Percentiles rank a stretch among this genome's conserved stretches.
Evolutionary conservation across 23 red algal genomes (phyloP).

Genomic region (Gracilariopsis chorda): DNA sequence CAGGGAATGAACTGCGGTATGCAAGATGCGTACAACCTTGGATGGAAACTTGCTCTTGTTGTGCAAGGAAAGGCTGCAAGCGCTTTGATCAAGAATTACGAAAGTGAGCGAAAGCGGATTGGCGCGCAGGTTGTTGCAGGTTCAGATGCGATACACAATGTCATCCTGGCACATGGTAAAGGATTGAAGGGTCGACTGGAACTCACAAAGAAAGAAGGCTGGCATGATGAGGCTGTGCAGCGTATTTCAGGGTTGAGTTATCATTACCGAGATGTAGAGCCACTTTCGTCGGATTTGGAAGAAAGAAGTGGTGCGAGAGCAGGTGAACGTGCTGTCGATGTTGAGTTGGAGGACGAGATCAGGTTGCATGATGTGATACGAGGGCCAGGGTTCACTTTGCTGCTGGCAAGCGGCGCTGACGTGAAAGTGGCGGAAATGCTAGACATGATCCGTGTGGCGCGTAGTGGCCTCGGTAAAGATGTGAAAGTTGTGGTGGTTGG

Average conservation of each 20-base stretch:
- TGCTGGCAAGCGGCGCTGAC: neutral
- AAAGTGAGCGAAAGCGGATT: neutral
- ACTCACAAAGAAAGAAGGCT: neutral
- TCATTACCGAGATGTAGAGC: neutral
- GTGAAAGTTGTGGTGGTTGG: no score
- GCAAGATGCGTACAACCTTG: constrained; percentile 1
- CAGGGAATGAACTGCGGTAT: neutral
- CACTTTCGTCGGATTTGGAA: no score
- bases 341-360: neutral
- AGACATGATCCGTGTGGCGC: no score
- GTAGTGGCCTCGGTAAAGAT: no score
- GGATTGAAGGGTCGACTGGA: neutral
- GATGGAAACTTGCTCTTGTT: neutral
- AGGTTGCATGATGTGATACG: neutral
- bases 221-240: neutral
- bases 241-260: neutral
- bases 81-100: neutral
- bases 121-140: neutral
- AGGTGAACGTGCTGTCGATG: neutral
- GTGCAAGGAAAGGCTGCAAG: neutral
- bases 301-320: neutral
- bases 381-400: neutral
- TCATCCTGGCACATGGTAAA: neutral
- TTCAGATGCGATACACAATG: neutral
- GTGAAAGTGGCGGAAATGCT: no score